Evolutionary conservation across 2,329 filamentous ascomycete species (phyloP), one percentile per base, ranked within the genome.

Genomic region (Graphilbum ipis-grandicollis): DNA sequence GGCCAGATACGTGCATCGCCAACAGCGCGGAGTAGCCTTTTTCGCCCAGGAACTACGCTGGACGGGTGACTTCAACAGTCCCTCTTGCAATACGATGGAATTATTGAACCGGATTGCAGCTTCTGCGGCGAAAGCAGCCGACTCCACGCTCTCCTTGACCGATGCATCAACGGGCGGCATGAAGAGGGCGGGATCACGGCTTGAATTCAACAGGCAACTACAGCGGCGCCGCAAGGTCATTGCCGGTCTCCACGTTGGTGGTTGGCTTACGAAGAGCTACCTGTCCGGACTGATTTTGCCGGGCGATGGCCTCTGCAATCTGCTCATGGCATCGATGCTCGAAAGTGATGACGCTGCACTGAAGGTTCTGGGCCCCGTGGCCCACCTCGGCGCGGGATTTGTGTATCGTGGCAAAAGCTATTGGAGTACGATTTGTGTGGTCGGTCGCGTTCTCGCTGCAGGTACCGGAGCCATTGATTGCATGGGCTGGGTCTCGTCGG

Each of bases 191-290:
- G 26, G 12, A 7, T n/a, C 30, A 12, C 38, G 30, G 39, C 43
- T 23, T 2, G 35, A 49, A 22, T 43, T 49, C n/a, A 52, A 45
- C 23, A 51, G 44, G 10, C 48, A 50, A 9, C 49, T 59, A 6
- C 57, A 61, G 2, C 60, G 67, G 39, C 60, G 66, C 26, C 60
- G 63, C 33, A 71, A 63, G 43, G 58, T 75, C 35, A 65, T 70
- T 14, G 68, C 71, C 2, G 66, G 66, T 2, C 55, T 77, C 18
- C 66, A 74, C 41, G 56, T 65, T 3, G 64, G 67, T 0, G 75
- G 75, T 2, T 79, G 75, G 75, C 59, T 79, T 15, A 77, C 74
- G 5, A 74, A 74, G 50, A 76, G 71, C 19, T 79, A 77, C 45
- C 57, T 79, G 8, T 78, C 72, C 25, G 74, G 75, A 0, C 51